phyloP scores from a whole-genome alignment of 495 filamentous ascomycete species.

The Gamarada debralockiae region DNA sequence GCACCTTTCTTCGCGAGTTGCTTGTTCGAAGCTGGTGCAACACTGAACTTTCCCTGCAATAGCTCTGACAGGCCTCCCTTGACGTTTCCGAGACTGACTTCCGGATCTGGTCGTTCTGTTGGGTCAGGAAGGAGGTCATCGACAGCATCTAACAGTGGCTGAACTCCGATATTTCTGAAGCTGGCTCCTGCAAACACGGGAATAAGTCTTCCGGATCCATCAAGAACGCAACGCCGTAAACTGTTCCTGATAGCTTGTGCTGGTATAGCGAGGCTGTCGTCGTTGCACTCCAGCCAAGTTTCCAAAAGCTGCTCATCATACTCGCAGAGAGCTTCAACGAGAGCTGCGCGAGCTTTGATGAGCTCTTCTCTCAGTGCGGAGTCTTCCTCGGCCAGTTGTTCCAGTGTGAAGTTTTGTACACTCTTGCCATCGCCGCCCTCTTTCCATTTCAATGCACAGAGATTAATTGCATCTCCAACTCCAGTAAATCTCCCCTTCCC shows the following conservation, averaged over 20 bases:
- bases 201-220: conserved; percentile 59
- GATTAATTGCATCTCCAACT: conserved; percentile 73
- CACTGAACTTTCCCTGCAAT: conserved; percentile 36
- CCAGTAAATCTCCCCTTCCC: conserved; percentile 72
- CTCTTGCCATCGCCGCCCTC: conserved; percentile 63
- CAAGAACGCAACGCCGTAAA: conserved; percentile 68
- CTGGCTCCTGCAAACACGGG: conserved; percentile 92
- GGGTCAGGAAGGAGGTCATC: conserved; percentile 84
- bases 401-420: conserved; percentile 46
- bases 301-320: conserved; percentile 85
- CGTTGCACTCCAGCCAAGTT: conserved; percentile 70
- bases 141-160: conserved; percentile 86
- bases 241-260: conserved; percentile 62
- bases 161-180: conserved; percentile 90
- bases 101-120: conserved; percentile 69
- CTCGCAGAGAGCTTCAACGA: conserved; percentile 82
- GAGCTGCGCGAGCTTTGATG: conserved; percentile 64
- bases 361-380: conserved; percentile 56
- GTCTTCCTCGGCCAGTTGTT: conserved; percentile 49
- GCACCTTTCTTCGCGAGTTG: conserved; percentile 18
- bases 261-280: conserved; percentile 66
- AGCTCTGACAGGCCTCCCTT: conserved; percentile 44
- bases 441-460: conserved; percentile 47
- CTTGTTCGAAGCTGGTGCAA: conserved; percentile 29
- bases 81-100: conserved; percentile 62